Base-by-base conservation (phyloP, 1,139 yeast species). In the Blastobotrys arbuscula region DNA sequence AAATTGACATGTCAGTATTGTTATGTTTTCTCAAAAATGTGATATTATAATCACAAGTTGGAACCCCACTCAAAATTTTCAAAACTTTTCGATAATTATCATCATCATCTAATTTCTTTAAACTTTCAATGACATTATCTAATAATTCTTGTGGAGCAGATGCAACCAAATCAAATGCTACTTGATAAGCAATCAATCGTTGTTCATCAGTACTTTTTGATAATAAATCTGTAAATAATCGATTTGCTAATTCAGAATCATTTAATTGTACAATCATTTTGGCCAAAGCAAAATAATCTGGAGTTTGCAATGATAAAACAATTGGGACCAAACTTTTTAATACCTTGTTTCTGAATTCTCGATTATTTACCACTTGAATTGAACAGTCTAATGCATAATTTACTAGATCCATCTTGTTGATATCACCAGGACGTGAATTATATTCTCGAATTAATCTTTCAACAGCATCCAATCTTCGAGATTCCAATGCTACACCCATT, bases 101-200 rank as follows among this genome's bases (percentile, higher is more conserved):
- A 28, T 69, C 70, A 3, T 64, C 61, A 24, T 73, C 68, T 8
- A 30, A 38, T 8, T 26, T 20, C 24, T 15, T 33, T 18, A 31
- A 42, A 31, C 34, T 36, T 6, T 40, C 33, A 15, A 45, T 42
- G 10, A 90, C 81, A 48, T 75, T 79, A 52, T 81, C 84, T 54
- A 92, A 74, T 56, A 92, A 75, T 62, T 87, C 94, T 70, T 92
- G 98, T n/a, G 96, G 80, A 0, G 97, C 97, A 13, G 95, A 82
- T 50, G 82, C 82, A 4, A 89, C 97, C 56, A 92, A 77, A 66
- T 92, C 98, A 68, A 92, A 92, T 1, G 97, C 97, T 50, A 94
- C 88, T 71, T 92, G 99, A 66, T 81, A 87, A 3, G 96, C 95
- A 53, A 85, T 74, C 56, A 81, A 70, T 16, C 68, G 59, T 39